Evolutionary conservation across 2,329 filamentous ascomycete genomes (phyloP), one percentile per base, ranked within the genome.

Genomic region (Mollisia scopiformis): DNA sequence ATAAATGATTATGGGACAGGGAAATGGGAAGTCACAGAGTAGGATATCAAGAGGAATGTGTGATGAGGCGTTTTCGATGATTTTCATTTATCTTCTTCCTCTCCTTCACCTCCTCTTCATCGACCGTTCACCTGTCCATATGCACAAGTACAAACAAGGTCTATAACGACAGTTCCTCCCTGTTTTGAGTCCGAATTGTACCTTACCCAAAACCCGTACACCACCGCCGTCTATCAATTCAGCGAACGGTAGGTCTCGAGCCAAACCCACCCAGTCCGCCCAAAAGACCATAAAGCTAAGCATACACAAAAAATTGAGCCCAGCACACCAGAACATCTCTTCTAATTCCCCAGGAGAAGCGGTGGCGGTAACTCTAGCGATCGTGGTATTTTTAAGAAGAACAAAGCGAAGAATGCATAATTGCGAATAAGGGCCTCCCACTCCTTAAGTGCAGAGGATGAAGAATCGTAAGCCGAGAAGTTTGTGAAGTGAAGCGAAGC

Each of bases 311-410:
- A 56, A 31, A 56, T 59, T 63, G 68, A 72, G 69, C 70, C 69
- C 69, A 70, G 69, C 66, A 63, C 68, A 66, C 43, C 60, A 39
- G 23, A n/a, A 61, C 43, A 47, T 47, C 59, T 59, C 62, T 53
- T 62, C 59, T 63, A 61, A 58, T 54, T 57, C 57, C 56, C 58
- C 33, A 25, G 28, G 51, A 59, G 55, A 60, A 35, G 61, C 55
- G 61, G 16, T 28, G 66, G 68, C 69, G 69, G 71, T 71, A 62
- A 72, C 70, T 72, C 70, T 68, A 73, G 68, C 69, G 71, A 73
- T 68, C 39, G 69, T 71, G 62, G 59, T 66, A 66, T 66, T 58
- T n/a, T n/a, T 65, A 57, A 64, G 62, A 63, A 55, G 60, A 58
- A 65, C 62, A 66, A 13, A 21, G 43, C 43, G 21, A 43, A 43